Evolutionary conservation across 257 asterid genomes (phyloP).

Genomic region (Mentha longifolia): DNA sequence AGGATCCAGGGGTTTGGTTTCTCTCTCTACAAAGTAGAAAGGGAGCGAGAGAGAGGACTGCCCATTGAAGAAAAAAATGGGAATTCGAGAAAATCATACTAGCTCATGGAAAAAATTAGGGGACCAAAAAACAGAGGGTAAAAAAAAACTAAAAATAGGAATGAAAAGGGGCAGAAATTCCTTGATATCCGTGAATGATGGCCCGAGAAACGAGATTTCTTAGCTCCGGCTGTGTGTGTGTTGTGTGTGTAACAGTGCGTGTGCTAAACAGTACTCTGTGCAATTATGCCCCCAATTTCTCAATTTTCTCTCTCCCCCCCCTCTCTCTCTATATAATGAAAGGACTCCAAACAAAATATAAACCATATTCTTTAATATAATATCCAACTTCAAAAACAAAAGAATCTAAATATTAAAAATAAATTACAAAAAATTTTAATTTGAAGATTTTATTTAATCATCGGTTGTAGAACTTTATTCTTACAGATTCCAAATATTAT

Average conservation of each 20-base stretch:
- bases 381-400: neutral
- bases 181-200: constrained; percentile 72
- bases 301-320: neutral
- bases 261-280: constrained; percentile 32
- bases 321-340: neutral
- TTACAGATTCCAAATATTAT: neutral
- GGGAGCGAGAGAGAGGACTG: constrained; percentile 46
- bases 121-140: constrained; percentile 31
- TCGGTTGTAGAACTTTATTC: neutral
- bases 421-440: neutral
- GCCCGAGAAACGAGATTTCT: constrained; percentile 67
- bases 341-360: neutral
- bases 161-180: constrained; percentile 41
- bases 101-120: constrained; percentile 39
- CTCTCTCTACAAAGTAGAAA: constrained; percentile 46
- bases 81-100: constrained; percentile 33
- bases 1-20: constrained; percentile 41
- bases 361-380: neutral
- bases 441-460: neutral
- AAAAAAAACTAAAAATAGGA: constrained; percentile 19
- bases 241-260: constrained; percentile 40
- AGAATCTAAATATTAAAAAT: neutral
- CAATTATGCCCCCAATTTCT: constrained; percentile 36
- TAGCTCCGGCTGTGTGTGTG: constrained; percentile 41
- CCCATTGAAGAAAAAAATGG: constrained; percentile 41